These are phyloP conservation scores for Pythium coloratum DNA, from an alignment of 352 stramenopile genomes.

Conservation along the genomic window DNA sequence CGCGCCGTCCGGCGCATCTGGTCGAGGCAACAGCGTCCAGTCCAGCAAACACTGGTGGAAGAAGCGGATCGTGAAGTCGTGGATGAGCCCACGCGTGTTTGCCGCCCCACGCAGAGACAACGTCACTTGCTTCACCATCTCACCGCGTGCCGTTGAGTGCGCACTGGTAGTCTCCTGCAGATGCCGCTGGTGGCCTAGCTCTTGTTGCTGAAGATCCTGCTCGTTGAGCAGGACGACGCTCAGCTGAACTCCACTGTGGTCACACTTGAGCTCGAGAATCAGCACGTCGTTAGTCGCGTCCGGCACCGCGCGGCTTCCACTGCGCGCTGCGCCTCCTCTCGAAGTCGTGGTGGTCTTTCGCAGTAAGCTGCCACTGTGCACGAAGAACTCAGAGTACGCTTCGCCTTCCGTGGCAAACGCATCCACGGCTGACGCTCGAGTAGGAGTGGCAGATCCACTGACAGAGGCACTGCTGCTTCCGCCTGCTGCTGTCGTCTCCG, in stretches of 20 bases:
- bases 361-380: constrained; percentile 31
- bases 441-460: constrained; percentile 6
- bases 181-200: constrained; percentile 55
- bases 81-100: constrained; percentile 62
- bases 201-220: constrained; percentile 62
- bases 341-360: constrained; percentile 30
- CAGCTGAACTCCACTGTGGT: constrained; percentile 67
- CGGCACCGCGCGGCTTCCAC: constrained; percentile 18
- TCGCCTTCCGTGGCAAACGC: constrained; percentile 39
- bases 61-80: constrained; percentile 76
- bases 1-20: background rate
- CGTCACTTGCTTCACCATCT: constrained; percentile 47
- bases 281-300: constrained; percentile 36
- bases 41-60: constrained; percentile 70
- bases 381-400: constrained; percentile 74
- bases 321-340: background rate
- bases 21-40: constrained; percentile 32
- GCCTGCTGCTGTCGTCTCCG: background rate
- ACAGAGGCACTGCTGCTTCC: background rate
- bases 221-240: constrained; percentile 63
- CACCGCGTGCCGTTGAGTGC: constrained; percentile 27
- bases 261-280: constrained; percentile 71
- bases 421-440: constrained; percentile 30
- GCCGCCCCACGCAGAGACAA: constrained; percentile 51
- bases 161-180: constrained; percentile 11